Base-by-base conservation (phyloP, 2,329 filamentous ascomycete genomes). In the Talaromyces islandicus region DNA sequence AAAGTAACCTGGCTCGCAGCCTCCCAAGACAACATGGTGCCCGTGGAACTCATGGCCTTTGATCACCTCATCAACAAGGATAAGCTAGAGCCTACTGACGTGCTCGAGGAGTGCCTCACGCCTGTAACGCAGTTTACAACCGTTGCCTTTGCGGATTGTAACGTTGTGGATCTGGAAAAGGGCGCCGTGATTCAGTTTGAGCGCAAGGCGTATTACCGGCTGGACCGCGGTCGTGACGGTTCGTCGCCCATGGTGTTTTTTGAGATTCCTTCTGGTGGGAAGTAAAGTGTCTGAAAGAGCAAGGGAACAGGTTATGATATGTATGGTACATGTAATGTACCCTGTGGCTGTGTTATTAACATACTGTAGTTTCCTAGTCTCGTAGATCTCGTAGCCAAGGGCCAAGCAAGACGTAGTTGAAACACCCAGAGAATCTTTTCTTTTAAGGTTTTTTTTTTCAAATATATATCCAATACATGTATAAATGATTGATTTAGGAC, bases 11-110 rank as follows among this genome's bases (percentile, higher is more conserved):
- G 93, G 93, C 80, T 97, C 51, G 88, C 91, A 1, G 84, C 83
- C 0, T 85, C 90, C 66, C 7, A 19, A 38, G 89, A 93, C 77
- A 84, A 89, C 60, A 83, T 96, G 0, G 82, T 96, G 12, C 86
- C 88, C 7, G 87, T 93, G 24, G 90, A 96, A 76, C 83, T 96
- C 7, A 92, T 92, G 77, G 92, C 97, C 67, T 97, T 96, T 73
- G 93, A 96, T 77, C 92, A 95, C 78, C 83, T 97, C 55, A 89
- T 97, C 71, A 94, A 89, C 62, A 97, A 97, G 82, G 93, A 97
- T 73, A 92, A 94, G 72, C 82, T 97, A 30, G 89, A 91, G 73
- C 89, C 94, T 73, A 88, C 93, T 2, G 92, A 97, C 69, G 83
- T 88, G 54, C 80, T 96, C 17, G 91, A 96, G 75, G 87, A 94